Conservation (phyloP, 179 eudicot species). For the Spinacia oleracea region DNA sequence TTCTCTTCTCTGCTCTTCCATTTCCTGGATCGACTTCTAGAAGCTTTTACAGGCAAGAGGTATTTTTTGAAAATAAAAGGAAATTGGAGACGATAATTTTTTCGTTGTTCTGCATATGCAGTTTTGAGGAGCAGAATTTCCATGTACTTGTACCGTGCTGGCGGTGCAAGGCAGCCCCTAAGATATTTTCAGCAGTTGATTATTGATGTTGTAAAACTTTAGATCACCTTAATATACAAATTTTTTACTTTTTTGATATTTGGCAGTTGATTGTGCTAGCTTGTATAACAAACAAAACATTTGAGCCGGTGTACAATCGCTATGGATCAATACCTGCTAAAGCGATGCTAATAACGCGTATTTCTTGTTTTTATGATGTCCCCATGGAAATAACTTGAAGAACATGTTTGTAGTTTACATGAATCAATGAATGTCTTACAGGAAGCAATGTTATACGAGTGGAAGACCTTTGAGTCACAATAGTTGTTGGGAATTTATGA, state of each 20-base stretch:
- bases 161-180: slow-evolving; percentile 16
- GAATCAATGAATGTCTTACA: neutral
- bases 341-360: neutral
- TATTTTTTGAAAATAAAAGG: slow-evolving; percentile 18
- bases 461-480: neutral
- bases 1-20: neutral
- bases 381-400: neutral
- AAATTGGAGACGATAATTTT: slow-evolving; percentile 16
- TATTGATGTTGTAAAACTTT: slow-evolving; percentile 15
- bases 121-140: slow-evolving; percentile 19
- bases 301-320: neutral
- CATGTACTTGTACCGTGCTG: slow-evolving; percentile 18
- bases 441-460: neutral
- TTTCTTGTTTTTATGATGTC: neutral
- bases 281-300: neutral
- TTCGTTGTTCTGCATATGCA: slow-evolving; percentile 10
- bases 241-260: neutral
- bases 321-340: neutral
- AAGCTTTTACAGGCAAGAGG: slow-evolving; percentile 23
- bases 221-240: slow-evolving; percentile 20
- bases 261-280: neutral
- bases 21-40: slow-evolving; percentile 7
- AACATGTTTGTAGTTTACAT: neutral
- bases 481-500: neutral
- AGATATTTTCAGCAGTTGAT: slow-evolving; percentile 15